Percentiles rank a stretch among this genome's conserved stretches.
These are phyloP conservation scores for Phoma sp. DNA, from an alignment of 2,329 filamentous ascomycete genomes.

Conservation along the genomic window DNA sequence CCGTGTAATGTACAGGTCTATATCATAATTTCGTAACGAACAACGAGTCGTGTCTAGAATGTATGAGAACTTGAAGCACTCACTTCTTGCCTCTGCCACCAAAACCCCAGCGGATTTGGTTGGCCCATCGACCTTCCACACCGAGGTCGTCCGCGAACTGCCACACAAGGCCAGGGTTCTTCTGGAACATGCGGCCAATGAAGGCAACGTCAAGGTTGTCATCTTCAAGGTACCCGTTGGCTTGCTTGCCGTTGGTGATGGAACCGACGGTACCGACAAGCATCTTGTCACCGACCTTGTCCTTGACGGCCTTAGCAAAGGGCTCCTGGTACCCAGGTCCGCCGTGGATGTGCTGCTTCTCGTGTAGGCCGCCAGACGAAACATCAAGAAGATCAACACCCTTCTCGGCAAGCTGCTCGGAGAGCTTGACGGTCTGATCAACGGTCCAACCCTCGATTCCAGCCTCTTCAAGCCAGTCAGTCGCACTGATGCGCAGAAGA, in stretches of 20 bases:
- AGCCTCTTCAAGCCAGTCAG: constrained; percentile 75
- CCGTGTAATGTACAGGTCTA: not conserved
- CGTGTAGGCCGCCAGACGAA: constrained; percentile 75
- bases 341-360: constrained; percentile 65
- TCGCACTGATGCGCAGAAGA: constrained; percentile 75
- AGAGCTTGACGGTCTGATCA: constrained; percentile 69
- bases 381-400: constrained; percentile 88
- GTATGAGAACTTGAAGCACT: constrained; percentile 11
- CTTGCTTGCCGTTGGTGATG: constrained; percentile 74
- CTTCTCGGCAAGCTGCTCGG: constrained; percentile 69
- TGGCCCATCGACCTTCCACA: constrained; percentile 74
- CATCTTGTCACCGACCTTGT: constrained; percentile 74
- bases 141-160: constrained; percentile 75
- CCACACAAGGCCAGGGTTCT: constrained; percentile 81
- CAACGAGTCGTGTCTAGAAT: not conserved
- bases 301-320: constrained; percentile 75
- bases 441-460: constrained; percentile 70
- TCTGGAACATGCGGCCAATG: constrained; percentile 77
- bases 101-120: constrained; percentile 72
- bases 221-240: constrained; percentile 50
- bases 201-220: constrained; percentile 71
- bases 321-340: constrained; percentile 76
- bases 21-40: not conserved
- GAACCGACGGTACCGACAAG: constrained; percentile 77
- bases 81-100: constrained; percentile 55